These are phyloP conservation scores for Candida germanica DNA, from an alignment of 805 yeast species.

Conservation along the genomic window DNA sequence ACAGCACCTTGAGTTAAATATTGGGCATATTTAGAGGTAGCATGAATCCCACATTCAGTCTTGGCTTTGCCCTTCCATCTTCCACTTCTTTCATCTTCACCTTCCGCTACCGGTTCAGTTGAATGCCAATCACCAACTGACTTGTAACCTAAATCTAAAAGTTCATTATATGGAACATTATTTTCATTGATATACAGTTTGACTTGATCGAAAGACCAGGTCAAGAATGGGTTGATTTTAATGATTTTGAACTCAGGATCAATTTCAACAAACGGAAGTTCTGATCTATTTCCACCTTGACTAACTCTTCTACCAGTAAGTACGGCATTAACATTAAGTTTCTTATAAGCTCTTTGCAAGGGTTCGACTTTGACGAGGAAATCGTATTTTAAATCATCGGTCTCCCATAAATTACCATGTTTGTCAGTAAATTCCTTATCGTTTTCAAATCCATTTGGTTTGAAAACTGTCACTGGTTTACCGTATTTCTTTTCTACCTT, in stretches of 20 bases:
- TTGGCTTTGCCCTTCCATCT: conserved; percentile 92
- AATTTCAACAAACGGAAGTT: conserved; percentile 70
- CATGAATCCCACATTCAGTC: conserved; percentile 95
- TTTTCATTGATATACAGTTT: conserved; percentile 63
- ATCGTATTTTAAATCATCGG: conserved; percentile 77
- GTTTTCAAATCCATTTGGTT: conserved; percentile 55
- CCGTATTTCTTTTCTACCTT: conserved; percentile 53
- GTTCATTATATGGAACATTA: conserved; percentile 80
- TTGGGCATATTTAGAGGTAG: conserved; percentile 69
- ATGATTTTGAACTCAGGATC: conserved; percentile 67
- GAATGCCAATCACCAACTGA: conserved; percentile 96
- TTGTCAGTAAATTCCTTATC: conserved; percentile 61
- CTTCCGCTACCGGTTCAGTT: conserved; percentile 82
- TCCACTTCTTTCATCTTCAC: conserved; percentile 95
- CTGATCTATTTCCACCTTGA: conserved; percentile 82
- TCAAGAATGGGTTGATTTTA: conserved; percentile 85
- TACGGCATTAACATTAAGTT: conserved; percentile 73
- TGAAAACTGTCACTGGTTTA: conserved; percentile 59
- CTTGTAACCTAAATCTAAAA: conserved; percentile 82
- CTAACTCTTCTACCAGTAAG: conserved; percentile 88
- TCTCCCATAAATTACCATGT: conserved; percentile 83
- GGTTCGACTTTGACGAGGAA: conserved; percentile 92
- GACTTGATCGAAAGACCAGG: conserved; percentile 78
- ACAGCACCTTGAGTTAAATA: conserved; percentile 30
- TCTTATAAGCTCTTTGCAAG: conserved; percentile 75